Evolutionary conservation across 768 basidiomycete species (phyloP).

Genomic region (Rhizopogon vulgaris): DNA sequence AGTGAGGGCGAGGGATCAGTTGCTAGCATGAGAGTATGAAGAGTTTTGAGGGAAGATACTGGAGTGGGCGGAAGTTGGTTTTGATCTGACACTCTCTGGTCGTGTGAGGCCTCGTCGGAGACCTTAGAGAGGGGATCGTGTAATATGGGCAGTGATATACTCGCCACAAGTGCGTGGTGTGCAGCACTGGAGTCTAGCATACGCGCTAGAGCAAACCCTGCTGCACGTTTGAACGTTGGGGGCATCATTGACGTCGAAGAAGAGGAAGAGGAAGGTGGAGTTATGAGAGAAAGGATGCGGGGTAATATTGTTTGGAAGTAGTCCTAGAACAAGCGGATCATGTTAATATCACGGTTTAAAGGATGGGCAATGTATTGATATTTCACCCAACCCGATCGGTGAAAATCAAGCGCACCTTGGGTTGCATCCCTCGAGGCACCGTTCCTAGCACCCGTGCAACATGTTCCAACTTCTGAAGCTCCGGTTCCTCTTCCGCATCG

Average conservation of each 20-base stretch:
- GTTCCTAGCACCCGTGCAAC: slow-evolving; percentile 57
- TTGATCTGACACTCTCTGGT: neutral
- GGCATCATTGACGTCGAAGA: slow-evolving; percentile 11
- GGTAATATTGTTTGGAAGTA: slow-evolving; percentile 56
- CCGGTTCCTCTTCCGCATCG: slow-evolving; percentile 43
- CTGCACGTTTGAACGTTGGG: slow-evolving; percentile 48
- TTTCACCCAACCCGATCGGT: neutral
- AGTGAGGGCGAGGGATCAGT: slow-evolving; percentile 74
- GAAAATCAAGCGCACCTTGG: slow-evolving; percentile 39
- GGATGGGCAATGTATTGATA: neutral
- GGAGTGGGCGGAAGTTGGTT: slow-evolving; percentile 13
- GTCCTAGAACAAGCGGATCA: slow-evolving; percentile 33
- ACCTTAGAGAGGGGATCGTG: slow-evolving; percentile 44
- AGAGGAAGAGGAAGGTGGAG: slow-evolving; percentile 4
- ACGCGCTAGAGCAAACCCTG: slow-evolving; percentile 63
- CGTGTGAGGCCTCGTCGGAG: neutral
- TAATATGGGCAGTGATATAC: slow-evolving; percentile 40
- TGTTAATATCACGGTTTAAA: neutral
- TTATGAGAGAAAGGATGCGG: slow-evolving; percentile 46
- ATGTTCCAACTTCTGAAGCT: slow-evolving; percentile 68
- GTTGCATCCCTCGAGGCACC: slow-evolving; percentile 50
- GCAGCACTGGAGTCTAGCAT: slow-evolving; percentile 41
- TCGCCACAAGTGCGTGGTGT: slow-evolving; percentile 13
- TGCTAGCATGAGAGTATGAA: slow-evolving; percentile 60
- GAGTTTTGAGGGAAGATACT: slow-evolving; percentile 37